Base-by-base conservation (phyloP, 108 stramenopile species). In the Skeletonema menzelii region DNA sequence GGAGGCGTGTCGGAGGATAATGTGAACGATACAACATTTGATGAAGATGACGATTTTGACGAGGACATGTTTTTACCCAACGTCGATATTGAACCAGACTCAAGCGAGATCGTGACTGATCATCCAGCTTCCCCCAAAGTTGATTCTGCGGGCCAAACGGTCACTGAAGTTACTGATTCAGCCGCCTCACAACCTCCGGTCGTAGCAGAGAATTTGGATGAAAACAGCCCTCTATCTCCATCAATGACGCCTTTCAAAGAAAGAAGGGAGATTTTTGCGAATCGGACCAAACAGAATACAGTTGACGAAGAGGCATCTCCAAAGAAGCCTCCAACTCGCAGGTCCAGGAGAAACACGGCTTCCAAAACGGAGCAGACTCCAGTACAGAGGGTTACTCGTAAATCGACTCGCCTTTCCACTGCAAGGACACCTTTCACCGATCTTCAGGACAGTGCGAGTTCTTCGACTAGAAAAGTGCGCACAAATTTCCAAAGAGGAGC, bases 61-160 rank as follows among this genome's bases (percentile, higher is more conserved):
- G 77, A 77, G 57, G 22, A 22, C 22, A 73, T 73, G 72, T 77
- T 77, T 24, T 15, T 77, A 27, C 77, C 77, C 17, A 73, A 77
- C 66, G 61, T 69, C 40, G 56, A 57, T 38, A 24, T 24, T 58
- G 26, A 40, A 11, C 62, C 67, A 15, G 67, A 63, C 27, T 62
- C 62, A 30, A 76, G 34, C 56, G 49, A 56, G 7, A 56, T 42
- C 40, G 40, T 4, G 15, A n/a, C 40, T n/a, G 15, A 42, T 42
- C 40, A 15, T n/a, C 40, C 40, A 42, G 40, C 40, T n/a, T 42
- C 40, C 15, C 40, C 40, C 15, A 11, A n/a, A n/a, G 40, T 15
- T n/a, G 40, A 42, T 5, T 7, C 7, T 24, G 14, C 47, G 0
- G 7, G 0, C 10, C 1, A n/a, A 17, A n/a, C 49, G 4, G 49